These are phyloP conservation scores for Fraxinus latifolia DNA, from an alignment of 305 asterid genomes.

Conservation along the genomic window DNA sequence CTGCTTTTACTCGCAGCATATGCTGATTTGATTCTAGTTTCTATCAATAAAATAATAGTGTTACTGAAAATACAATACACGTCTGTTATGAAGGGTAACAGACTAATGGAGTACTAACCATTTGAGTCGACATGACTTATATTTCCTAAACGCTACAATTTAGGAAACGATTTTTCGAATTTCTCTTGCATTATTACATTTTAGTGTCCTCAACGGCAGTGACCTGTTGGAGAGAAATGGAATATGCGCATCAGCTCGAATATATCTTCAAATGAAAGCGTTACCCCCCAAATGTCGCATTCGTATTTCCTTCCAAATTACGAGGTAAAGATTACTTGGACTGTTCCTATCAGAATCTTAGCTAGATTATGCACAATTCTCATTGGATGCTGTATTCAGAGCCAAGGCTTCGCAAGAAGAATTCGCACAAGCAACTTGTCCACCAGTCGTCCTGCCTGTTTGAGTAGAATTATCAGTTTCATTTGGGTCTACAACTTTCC, in stretches of 20 bases:
- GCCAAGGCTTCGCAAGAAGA: slow-evolving; percentile 19
- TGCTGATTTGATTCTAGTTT: slow-evolving; percentile 22
- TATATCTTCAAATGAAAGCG: background rate
- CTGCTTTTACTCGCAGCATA: background rate
- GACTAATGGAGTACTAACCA: background rate
- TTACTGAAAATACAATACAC: slow-evolving; percentile 25
- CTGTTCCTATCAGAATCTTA: slow-evolving; percentile 9
- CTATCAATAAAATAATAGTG: slow-evolving; percentile 15
- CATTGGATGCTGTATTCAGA: slow-evolving; percentile 8
- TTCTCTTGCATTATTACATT: slow-evolving; percentile 3
- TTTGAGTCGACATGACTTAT: slow-evolving; percentile 2
- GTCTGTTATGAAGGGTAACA: slow-evolving; percentile 11
- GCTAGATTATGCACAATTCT: slow-evolving; percentile 13
- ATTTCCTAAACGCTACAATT: slow-evolving; percentile 26
- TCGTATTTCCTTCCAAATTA: background rate
- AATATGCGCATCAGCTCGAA: background rate
- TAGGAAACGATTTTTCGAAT: slow-evolving; percentile 1
- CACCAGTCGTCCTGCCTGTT: slow-evolving; percentile 16
- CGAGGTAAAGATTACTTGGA: background rate
- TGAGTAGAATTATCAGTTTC: slow-evolving; percentile 9
- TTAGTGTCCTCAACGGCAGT: background rate
- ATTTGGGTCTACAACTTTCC: slow-evolving; percentile 4
- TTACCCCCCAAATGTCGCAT: background rate
- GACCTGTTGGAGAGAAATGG: slow-evolving; percentile 7
- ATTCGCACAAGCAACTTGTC: slow-evolving; percentile 26